phyloP scores from a whole-genome alignment of 1,139 yeast genomes.

The Suhomyces wounanorum region DNA sequence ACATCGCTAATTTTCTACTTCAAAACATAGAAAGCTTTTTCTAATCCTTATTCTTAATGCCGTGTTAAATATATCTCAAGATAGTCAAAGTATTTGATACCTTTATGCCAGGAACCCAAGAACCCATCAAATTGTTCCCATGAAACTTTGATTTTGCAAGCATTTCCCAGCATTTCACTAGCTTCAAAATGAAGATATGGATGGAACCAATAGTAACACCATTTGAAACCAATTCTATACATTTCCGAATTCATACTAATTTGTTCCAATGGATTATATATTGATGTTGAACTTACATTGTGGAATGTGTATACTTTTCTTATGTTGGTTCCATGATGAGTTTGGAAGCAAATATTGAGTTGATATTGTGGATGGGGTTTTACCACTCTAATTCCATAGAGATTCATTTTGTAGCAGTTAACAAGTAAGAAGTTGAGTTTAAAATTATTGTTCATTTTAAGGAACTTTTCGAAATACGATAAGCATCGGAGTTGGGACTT shows the following conservation, averaged over 20 bases:
- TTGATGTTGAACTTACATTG: background rate
- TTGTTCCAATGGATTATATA: background rate
- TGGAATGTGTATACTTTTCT: background rate
- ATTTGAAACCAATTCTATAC: conserved; percentile 8
- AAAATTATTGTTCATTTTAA: conserved; percentile 4
- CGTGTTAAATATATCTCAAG: conserved; percentile 3
- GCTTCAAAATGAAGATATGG: conserved; percentile 14
- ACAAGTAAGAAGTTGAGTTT: background rate
- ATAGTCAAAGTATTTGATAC: conserved; percentile 52
- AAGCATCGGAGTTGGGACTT: conserved; percentile 69
- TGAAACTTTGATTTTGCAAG: background rate
- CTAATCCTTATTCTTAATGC: background rate
- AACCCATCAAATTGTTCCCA: conserved; percentile 76
- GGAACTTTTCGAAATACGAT: conserved; percentile 53
- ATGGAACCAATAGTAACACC: conserved; percentile 25
- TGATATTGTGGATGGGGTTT: background rate
- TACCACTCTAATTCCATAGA: conserved; percentile 3
- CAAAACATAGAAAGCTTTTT: background rate
- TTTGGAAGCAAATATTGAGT: conserved; percentile 1
- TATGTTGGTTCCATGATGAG: background rate
- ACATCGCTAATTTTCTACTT: background rate
- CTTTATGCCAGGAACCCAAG: conserved; percentile 59
- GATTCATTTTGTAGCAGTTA: background rate
- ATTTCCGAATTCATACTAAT: background rate
- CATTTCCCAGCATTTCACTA: background rate